These are phyloP conservation scores for Picochlorum sp. DNA, from an alignment of 139 green algal genomes.

Conservation along the genomic window DNA sequence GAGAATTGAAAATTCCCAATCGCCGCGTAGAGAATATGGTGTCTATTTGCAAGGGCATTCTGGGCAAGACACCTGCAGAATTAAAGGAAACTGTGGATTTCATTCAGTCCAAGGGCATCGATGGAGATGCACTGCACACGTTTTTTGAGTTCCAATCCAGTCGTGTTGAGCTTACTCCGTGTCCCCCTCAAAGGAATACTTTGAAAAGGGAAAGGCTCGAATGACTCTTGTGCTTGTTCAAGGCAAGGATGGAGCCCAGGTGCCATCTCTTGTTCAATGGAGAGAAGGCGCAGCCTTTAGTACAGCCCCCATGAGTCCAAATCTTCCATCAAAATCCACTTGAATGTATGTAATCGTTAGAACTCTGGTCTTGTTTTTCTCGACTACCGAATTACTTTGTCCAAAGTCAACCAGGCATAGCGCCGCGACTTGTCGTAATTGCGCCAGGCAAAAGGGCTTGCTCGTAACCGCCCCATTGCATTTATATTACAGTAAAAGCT, in stretches of 20 bases:
- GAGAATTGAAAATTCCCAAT: slow-evolving; percentile 8
- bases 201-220: slow-evolving; percentile 23
- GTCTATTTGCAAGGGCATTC: slow-evolving; percentile 21
- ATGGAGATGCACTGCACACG: neutral
- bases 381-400: too few relatives aligned
- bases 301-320: slow-evolving; percentile 17
- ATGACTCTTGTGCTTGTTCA: slow-evolving; percentile 8
- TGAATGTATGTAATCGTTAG: too few relatives aligned
- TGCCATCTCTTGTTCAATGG: slow-evolving; percentile 18
- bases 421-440: too few relatives aligned
- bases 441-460: too few relatives aligned
- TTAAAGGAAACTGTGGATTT: slow-evolving; percentile 19
- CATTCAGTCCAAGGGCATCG: slow-evolving; percentile 11
- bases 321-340: neutral
- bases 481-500: too few relatives aligned
- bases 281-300: slow-evolving; percentile 20
- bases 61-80: neutral
- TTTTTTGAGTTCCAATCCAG: slow-evolving; percentile 24
- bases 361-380: too few relatives aligned
- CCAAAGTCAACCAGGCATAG: too few relatives aligned
- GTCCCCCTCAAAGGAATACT: slow-evolving; percentile 7
- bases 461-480: too few relatives aligned
- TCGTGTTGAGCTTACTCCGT: slow-evolving; percentile 24
- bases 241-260: neutral
- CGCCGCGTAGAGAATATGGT: slow-evolving; percentile 26